A percentile compares a stretch with the other conserved stretches of the same genome.
Conservation (phyloP, 108 stramenopile species). For the Nitzschia inconspicua region DNA sequence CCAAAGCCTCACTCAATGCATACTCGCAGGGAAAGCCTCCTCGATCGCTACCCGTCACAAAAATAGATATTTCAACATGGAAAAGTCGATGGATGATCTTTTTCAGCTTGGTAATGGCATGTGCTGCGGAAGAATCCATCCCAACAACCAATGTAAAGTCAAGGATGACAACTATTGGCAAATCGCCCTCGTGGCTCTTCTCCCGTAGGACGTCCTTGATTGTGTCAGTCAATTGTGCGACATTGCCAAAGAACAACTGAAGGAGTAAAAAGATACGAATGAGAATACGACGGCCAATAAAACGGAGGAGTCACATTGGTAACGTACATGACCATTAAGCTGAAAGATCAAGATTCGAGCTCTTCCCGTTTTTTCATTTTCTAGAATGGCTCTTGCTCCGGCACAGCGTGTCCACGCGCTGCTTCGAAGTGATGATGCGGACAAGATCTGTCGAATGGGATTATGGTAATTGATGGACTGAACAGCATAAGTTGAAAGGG, state of each 20-base stretch:
- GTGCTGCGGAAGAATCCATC: slow-evolving; percentile 77
- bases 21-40: slow-evolving; percentile 72
- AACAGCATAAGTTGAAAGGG: slow-evolving; percentile 54
- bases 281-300: not conserved
- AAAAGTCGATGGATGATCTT: slow-evolving; percentile 39
- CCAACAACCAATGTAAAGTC: slow-evolving; percentile 72
- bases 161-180: slow-evolving; percentile 61
- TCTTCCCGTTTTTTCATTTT: slow-evolving; percentile 45
- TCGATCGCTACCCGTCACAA: slow-evolving; percentile 52
- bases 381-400: slow-evolving; percentile 46
- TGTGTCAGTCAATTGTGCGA: slow-evolving; percentile 48
- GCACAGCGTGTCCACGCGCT: slow-evolving; percentile 50
- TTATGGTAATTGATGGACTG: slow-evolving; percentile 62
- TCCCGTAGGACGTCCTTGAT: slow-evolving; percentile 45
- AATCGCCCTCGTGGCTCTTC: slow-evolving; percentile 22
- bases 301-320: too few species aligned
- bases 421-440: slow-evolving; percentile 62
- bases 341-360: slow-evolving; percentile 59
- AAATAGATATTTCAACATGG: slow-evolving; percentile 50
- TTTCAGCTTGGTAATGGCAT: slow-evolving; percentile 68
- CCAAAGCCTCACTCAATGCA: slow-evolving; percentile 43
- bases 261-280: not conserved
- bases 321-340: slow-evolving; percentile 67
- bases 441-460: slow-evolving; percentile 61
- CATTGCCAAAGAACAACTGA: slow-evolving; percentile 38